Evolutionary conservation across 2,329 filamentous ascomycete species (phyloP).

Genomic region (Trichoderma sp.): DNA sequence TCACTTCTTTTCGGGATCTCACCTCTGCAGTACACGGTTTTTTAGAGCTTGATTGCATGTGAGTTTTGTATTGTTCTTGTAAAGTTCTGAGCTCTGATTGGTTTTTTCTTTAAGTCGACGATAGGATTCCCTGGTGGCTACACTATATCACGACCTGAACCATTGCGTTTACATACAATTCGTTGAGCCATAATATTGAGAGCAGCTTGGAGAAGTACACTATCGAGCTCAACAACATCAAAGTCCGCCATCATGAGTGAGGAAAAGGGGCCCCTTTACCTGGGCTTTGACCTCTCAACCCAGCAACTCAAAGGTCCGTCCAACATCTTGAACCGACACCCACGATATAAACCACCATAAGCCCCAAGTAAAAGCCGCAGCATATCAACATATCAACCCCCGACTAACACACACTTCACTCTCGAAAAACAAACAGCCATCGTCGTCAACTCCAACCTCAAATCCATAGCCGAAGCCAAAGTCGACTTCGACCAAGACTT

Average conservation of each 20-base stretch:
- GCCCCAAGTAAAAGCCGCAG: neutral
- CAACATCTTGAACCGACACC: neutral
- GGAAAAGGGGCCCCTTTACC: constrained; percentile 65
- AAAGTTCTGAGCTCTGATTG: no score
- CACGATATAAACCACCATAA: neutral
- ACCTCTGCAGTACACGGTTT: no score
- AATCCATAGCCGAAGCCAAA: constrained; percentile 80
- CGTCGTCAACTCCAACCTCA: constrained; percentile 79
- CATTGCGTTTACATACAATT: no score
- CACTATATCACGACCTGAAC: no score
- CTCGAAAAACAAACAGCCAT: constrained; percentile 60
- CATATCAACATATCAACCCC: neutral
- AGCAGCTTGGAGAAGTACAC: no score
- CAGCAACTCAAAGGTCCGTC: constrained; percentile 85
- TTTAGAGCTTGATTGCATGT: no score
- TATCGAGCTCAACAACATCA: neutral
- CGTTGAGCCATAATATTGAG: no score
- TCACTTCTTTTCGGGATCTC: no score
- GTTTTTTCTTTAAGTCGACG: no score
- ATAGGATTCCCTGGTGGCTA: no score
- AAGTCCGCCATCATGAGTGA: constrained; percentile 38
- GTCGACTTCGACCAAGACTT: constrained; percentile 94
- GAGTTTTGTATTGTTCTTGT: no score
- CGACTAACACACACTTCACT: neutral
- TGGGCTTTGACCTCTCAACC: constrained; percentile 94